Conservation (phyloP, 345 rosid species). For the Melaleuca alternifolia region DNA sequence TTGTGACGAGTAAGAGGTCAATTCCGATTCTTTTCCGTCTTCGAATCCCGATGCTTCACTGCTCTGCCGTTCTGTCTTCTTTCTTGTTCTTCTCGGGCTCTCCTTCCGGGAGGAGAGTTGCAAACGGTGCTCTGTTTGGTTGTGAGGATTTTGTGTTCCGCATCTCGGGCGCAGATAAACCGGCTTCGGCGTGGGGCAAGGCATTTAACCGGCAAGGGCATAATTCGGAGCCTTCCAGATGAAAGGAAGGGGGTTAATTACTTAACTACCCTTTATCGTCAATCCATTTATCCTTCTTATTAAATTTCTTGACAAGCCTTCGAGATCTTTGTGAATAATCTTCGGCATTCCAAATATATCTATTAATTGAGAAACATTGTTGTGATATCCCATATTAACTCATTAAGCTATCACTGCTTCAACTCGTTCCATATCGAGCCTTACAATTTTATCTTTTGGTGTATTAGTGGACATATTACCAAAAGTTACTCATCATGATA, state of each 20-base stretch:
- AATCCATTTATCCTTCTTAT: not conserved
- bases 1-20: not conserved
- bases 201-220: not conserved
- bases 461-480: too few relatives aligned
- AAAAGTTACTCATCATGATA: too few relatives aligned
- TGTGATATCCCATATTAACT: too few relatives aligned
- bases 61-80: not conserved
- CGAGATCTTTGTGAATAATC: not conserved
- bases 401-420: too few relatives aligned
- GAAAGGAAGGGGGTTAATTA: not conserved
- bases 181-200: not conserved
- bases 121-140: not conserved
- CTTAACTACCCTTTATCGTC: not conserved
- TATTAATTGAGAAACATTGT: not conserved
- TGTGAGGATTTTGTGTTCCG: not conserved
- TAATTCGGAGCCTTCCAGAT: too few relatives aligned
- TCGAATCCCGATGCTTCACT: not conserved
- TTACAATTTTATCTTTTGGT: too few relatives aligned
- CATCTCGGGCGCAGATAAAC: not conserved
- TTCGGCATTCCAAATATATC: not conserved
- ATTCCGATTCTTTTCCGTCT: not conserved
- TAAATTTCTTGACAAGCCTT: not conserved
- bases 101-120: not conserved
- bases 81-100: not conserved
- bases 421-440: too few relatives aligned